Evolutionary conservation across 2,329 filamentous ascomycete genomes (phyloP).

Genomic region (Phyllosticta citrichinensis): DNA sequence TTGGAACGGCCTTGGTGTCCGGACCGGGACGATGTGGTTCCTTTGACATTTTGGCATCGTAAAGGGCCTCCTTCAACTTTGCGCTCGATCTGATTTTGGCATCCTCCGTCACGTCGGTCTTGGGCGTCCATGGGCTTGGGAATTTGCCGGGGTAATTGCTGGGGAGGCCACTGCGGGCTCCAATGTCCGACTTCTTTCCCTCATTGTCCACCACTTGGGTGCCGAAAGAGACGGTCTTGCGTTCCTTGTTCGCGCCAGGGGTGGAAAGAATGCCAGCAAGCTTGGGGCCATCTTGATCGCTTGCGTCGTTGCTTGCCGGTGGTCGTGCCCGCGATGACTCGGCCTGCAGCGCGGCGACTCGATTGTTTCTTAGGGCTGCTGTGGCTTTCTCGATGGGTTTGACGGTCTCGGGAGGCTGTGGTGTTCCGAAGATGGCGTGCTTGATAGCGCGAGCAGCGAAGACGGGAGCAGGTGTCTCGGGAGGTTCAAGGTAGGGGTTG

Average conservation of each 20-base stretch:
- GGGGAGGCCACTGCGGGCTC: constrained; percentile 37
- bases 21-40: neutral
- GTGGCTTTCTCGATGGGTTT: neutral
- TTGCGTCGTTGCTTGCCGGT: neutral
- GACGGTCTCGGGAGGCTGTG: constrained; percentile 38
- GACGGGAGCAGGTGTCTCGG: constrained; percentile 55
- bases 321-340: neutral
- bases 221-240: constrained; percentile 53
- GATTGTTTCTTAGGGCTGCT: neutral
- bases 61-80: constrained; percentile 36
- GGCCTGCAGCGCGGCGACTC: neutral
- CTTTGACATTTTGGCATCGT: constrained; percentile 19
- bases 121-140: constrained; percentile 42
- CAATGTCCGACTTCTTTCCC: constrained; percentile 34
- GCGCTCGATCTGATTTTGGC: constrained; percentile 21
- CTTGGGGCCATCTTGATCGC: neutral
- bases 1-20: neutral
- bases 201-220: constrained; percentile 48
- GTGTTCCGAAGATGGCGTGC: constrained; percentile 55
- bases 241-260: constrained; percentile 47
- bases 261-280: constrained; percentile 48
- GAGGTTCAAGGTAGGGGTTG: constrained; percentile 34
- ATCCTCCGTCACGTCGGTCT: constrained; percentile 21
- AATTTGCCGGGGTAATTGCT: constrained; percentile 38
- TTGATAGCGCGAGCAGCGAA: constrained; percentile 60